Evolutionary conservation across 352 stramenopile genomes (phyloP), one percentile per base, ranked within the genome.

Genomic region (Globisporangium cystogenes): DNA sequence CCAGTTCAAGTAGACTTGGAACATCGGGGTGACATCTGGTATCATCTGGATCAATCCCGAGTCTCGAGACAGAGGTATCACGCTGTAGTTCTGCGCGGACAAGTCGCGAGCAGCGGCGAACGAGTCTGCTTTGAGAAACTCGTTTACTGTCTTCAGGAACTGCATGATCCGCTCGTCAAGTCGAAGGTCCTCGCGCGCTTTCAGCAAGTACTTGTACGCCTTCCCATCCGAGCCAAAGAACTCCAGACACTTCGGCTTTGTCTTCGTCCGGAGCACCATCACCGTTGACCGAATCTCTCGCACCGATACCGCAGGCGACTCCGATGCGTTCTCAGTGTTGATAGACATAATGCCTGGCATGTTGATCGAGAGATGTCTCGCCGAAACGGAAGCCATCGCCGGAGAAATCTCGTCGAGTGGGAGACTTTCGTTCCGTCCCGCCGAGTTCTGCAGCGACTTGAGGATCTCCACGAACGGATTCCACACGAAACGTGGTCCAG

Each of bases 141-240:
- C 68, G 55, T 96, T 96, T 20, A 81, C 73, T 31, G 79, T 76
- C 27, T 56, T 59, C 39, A 96, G 59, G 40, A 94, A 86, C 67
- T 97, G 88, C 88, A 97, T 97, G 47, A 97, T 79, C 6, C 88
- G 76, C 56, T 96, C 85, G 55, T 97, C 88, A 23, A 97, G 68
- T 20, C 83, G 83, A 29, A 97, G 62, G 56, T 97, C 88, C 64
- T 97, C 88, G 18, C 80, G 67, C 4, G 86, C 82, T 48, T 97
- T 96, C 1, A 96, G 65, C 44, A 96, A 57, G 47, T 95, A 96
- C 16, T 76, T 82, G 61, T 93, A 82, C 23, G 49, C 59, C 51
- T 69, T 55, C 1, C 88, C 88, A 52, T 96, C 70, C 1, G 76
- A 90, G 24, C 84, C 87, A 21, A 86, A 55, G 15, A 97, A 79